Percentiles rank a stretch among this genome's conserved stretches.
Conservation (phyloP, 441 rosid species). For the Pelargonium citronellum region DNA sequence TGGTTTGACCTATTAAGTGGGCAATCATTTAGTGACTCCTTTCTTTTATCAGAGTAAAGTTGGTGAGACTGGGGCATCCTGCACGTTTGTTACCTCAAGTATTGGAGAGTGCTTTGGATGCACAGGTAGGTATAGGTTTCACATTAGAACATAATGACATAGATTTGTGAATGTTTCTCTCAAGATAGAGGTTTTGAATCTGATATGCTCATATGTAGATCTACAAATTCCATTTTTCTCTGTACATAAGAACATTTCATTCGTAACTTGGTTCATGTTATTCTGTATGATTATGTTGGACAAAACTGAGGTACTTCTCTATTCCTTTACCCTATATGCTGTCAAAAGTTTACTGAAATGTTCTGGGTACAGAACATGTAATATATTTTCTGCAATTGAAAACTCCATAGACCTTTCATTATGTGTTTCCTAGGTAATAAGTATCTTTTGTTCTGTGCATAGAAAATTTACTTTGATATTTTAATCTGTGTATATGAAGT, state of each 20-base stretch:
- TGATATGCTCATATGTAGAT: background rate
- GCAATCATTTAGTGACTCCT: slow-evolving; percentile 9
- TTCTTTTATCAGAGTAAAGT: slow-evolving; percentile 48
- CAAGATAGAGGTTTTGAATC: background rate
- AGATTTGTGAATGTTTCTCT: background rate
- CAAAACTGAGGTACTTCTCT: background rate
- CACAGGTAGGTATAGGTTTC: slow-evolving; percentile 45
- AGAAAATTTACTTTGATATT: background rate
- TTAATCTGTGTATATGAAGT: slow-evolving; percentile 8
- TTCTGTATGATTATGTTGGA: background rate
- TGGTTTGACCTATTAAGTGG: slow-evolving; percentile 8
- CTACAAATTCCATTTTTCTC: background rate
- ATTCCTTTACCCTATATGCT: background rate
- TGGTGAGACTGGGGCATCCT: slow-evolving; percentile 95
- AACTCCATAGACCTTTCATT: background rate
- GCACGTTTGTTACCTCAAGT: slow-evolving; percentile 94
- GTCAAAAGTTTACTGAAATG: background rate
- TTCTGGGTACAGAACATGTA: background rate
- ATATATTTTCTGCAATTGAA: background rate
- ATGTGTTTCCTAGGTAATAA: slow-evolving; percentile 11
- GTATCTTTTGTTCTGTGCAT: slow-evolving; percentile 7
- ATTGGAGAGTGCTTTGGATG: slow-evolving; percentile 85
- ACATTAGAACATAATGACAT: slow-evolving; percentile 4
- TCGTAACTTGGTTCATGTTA: slow-evolving; percentile 6
- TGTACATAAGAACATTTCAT: background rate